Evolutionary conservation across 2,329 filamentous ascomycete species (phyloP).

Genomic region (Thielaviopsis ethacetica): DNA sequence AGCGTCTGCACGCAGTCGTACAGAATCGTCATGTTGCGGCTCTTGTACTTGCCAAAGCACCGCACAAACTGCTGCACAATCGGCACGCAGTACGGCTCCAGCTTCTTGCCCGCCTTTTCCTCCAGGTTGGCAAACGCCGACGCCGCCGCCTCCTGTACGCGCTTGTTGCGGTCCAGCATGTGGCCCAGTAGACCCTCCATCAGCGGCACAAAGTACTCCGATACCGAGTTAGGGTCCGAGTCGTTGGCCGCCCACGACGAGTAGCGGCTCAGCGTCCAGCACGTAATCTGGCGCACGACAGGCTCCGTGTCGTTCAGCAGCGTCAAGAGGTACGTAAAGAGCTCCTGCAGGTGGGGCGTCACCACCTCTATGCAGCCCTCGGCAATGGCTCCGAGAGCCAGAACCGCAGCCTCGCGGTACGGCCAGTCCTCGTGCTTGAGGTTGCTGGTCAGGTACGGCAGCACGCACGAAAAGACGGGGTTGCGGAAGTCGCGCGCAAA

Average conservation of each 20-base stretch:
- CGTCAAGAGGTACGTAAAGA: slow-evolving; percentile 79
- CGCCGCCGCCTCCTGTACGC: slow-evolving; percentile 89
- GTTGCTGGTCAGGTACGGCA: slow-evolving; percentile 84
- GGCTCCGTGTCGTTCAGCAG: slow-evolving; percentile 73
- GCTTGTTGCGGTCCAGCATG: slow-evolving; percentile 96
- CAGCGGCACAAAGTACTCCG: slow-evolving; percentile 78
- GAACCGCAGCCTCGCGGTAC: slow-evolving; percentile 80
- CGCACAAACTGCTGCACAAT: slow-evolving; percentile 85
- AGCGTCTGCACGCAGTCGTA: slow-evolving; percentile 98
- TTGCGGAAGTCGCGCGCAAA: slow-evolving; percentile 82
- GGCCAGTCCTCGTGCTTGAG: slow-evolving; percentile 81
- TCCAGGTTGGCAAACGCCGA: slow-evolving; percentile 94
- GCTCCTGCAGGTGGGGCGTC: slow-evolving; percentile 73
- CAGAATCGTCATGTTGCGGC: slow-evolving; percentile 95
- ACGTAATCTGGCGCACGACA: slow-evolving; percentile 89
- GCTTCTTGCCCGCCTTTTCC: slow-evolving; percentile 68
- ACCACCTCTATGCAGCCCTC: slow-evolving; percentile 88
- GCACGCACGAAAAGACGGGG: slow-evolving; percentile 75
- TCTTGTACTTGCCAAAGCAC: slow-evolving; percentile 93
- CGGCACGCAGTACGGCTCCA: slow-evolving; percentile 73
- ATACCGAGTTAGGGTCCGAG: slow-evolving; percentile 46
- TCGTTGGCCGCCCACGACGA: slow-evolving; percentile 80
- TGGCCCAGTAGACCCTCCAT: slow-evolving; percentile 90
- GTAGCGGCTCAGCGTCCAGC: slow-evolving; percentile 91
- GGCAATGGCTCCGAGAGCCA: slow-evolving; percentile 85